Base-by-base conservation (phyloP, 305 asterid genomes). In the Fraxinus floribunda region DNA sequence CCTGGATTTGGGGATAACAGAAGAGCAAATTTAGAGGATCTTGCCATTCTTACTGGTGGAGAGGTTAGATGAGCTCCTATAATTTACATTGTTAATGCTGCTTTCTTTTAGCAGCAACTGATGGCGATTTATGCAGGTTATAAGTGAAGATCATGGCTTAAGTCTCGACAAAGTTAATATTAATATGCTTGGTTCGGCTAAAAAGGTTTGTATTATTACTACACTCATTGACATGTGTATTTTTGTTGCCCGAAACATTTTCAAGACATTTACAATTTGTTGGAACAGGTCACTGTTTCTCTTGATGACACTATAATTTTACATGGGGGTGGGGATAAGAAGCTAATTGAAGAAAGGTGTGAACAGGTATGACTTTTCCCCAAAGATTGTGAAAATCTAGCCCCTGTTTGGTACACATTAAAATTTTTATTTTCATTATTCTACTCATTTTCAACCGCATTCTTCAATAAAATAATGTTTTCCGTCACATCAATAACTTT, bases 1-100 rank as follows among this genome's bases (percentile, higher is more conserved):
- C 97, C 98, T 86, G 97, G 97, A 85, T 95, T 93, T 92, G 98
- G 98, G 86, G 98, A 93, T 78, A 93, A 85, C 86, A 89, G 88
- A 88, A 87, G 93, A 88, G 93, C 94, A 83, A 93, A 83, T 86
- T 78, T 95, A 84, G 97, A 92, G 88, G 98, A 95, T 84, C 98
- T 95, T 76, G 97, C 97, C 84, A 84, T 95, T 89, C 93, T 93
- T 83, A 93, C 97, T 34, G 97, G 98, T 52, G 98, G 95, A 81
- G 94, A 93, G 94, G 98, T 95, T 80, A 81, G 91, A 88, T 35
- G 83, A 84, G 60, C 79, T 78, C 84, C 87, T 55, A 57, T 22
- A 32, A 20, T 76, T 18, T 34, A 64, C 49, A 32, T 83, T 79
- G n/a, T 70, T 79, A 29, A 3, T 34, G 22, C 76, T 77, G 22